phyloP scores from a whole-genome alignment of 192 early-diverging fungal genomes.

The Mortierella antarctica region DNA sequence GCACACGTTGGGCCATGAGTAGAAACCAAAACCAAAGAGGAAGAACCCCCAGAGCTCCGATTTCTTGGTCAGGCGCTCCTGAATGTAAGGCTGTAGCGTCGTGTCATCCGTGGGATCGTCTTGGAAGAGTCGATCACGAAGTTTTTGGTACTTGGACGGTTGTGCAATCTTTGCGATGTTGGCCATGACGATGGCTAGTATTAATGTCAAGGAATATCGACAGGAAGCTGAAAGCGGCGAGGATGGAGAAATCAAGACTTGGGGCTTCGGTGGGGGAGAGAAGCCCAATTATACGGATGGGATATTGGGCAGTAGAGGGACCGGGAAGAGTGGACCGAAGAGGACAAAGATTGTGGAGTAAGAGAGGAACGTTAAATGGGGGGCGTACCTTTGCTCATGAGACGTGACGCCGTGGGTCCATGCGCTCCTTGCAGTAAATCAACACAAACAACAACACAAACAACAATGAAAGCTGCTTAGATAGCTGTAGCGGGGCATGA shows the following conservation, averaged over 20 bases:
- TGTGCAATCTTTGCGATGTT: background rate
- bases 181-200: background rate
- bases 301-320: too few species aligned
- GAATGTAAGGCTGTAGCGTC: constrained; percentile 21
- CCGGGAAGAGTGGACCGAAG: too few species aligned
- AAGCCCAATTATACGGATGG: too few species aligned
- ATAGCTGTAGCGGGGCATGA: background rate
- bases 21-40: constrained; percentile 41
- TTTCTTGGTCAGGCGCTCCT: constrained; percentile 25
- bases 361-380: too few species aligned
- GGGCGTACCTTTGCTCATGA: too few species aligned
- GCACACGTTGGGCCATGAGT: constrained; percentile 40
- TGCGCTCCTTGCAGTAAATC: background rate
- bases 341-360: too few species aligned
- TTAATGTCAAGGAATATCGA: background rate
- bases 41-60: constrained; percentile 50
- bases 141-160: constrained; percentile 3
- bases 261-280: background rate
- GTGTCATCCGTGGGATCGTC: constrained; percentile 19
- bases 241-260: background rate
- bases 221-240: background rate
- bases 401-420: background rate
- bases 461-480: background rate
- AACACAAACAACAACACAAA: background rate
- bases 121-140: constrained; percentile 22